Evolutionary conservation across 2,329 filamentous ascomycete species (phyloP), one percentile per base, ranked within the genome.

Genomic region (Clarireedia paspali): DNA sequence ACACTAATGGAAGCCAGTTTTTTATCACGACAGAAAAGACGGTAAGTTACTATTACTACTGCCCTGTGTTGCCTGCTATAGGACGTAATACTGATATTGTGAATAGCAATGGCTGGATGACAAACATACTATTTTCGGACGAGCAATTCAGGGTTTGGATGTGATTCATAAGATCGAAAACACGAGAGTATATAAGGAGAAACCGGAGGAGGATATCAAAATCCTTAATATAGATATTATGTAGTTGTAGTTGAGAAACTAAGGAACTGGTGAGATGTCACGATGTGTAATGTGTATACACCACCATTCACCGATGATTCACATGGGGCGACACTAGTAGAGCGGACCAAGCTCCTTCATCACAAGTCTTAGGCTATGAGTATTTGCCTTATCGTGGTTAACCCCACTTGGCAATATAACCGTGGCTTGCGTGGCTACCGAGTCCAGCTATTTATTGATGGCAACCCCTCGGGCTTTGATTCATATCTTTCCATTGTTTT

Each of bases 21-120:
- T 99, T 99, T 67, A 96, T 99, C 63, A 99, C 94, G 0, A 96
- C 92, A 0, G 95, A 96, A 72, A 95, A 95, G 75, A 91, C 94
- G 63, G 85, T 87, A 75, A 75, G 83, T 78, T 34, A 27, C 34
- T 38, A 26, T 4, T 26, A 27, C 49, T 20, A 49, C 39, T 27
- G 53, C 46, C 38, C 45, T 24, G 12, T 9, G 10, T 40, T 44
- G 30, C 2, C 47, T 24, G 7, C 42, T 59, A 42, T 59, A 66
- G 55, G 34, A 6, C 24, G 4, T 7, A n/a, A 30, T 55, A 36
- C 48, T 23, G 64, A 40, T 7, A 15, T 30, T 30, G 47, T 50
- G 45, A 56, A 50, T 63, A 88, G 76, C 87, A 91, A 5, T 99
- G 94, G 94, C 74, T 99, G 52, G 94, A 99, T 70, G 86, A 88